Conservation (phyloP, 805 yeast species). For the Saccharomycopsis vini region DNA sequence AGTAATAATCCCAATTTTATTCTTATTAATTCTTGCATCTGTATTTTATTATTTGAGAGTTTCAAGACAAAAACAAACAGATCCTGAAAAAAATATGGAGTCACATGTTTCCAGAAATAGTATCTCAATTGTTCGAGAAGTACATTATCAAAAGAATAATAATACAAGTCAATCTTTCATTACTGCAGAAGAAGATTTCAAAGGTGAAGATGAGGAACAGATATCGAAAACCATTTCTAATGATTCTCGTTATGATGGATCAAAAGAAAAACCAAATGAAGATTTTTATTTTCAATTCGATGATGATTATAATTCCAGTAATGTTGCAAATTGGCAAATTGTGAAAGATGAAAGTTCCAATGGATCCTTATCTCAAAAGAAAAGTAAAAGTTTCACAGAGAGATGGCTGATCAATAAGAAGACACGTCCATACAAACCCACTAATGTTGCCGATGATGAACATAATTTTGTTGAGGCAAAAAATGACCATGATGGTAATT, state of each 20-base stretch:
- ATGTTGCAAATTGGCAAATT: slow-evolving; percentile 2
- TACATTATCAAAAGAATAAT: no score
- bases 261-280: neutral
- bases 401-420: neutral
- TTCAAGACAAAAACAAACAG: slow-evolving; percentile 30
- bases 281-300: neutral
- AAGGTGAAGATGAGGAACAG: no score
- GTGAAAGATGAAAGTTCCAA: neutral
- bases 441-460: no score
- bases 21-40: slow-evolving; percentile 39
- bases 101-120: neutral
- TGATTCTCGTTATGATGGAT: slow-evolving; percentile 3
- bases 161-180: no score
- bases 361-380: neutral
- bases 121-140: slow-evolving; percentile 6
- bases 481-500: neutral
- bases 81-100: slow-evolving; percentile 24
- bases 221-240: slow-evolving; percentile 13
- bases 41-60: slow-evolving; percentile 49
- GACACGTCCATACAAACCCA: neutral
- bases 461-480: no score
- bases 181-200: slow-evolving; percentile 57
- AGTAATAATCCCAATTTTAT: slow-evolving; percentile 65
- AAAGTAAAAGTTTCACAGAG: no score
- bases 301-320: neutral